Conservation (phyloP, 1,139 yeast species). For the Zygoascus meyerae region DNA sequence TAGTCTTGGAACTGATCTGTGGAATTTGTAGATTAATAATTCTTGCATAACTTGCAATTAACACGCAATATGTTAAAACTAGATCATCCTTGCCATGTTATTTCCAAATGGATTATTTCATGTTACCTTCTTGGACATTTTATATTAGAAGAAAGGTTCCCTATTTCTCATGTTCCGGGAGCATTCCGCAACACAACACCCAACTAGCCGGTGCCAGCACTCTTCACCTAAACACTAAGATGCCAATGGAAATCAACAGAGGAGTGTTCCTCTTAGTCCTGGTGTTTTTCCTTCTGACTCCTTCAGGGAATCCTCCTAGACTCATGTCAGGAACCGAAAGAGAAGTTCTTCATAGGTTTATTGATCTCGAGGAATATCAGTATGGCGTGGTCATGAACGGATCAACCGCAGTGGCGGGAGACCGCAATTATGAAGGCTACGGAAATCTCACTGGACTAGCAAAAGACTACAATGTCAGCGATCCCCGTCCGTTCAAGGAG, state of each 20-base stretch:
- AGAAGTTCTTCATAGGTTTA: slow-evolving; percentile 26
- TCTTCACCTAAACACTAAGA: neutral
- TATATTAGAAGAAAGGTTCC: no score
- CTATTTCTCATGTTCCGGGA: no score
- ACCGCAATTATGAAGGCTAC: slow-evolving; percentile 50
- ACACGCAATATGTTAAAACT: no score
- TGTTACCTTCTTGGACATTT: no score
- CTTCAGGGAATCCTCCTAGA: slow-evolving; percentile 28
- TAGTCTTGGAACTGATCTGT: no score
- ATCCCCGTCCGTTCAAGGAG: slow-evolving; percentile 38
- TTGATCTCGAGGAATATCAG: slow-evolving; percentile 35
- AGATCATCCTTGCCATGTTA: no score
- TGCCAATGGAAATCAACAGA: slow-evolving; percentile 24
- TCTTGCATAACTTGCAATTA: no score
- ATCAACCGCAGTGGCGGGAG: slow-evolving; percentile 12
- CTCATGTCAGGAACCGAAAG: slow-evolving; percentile 29
- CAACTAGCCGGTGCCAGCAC: neutral
- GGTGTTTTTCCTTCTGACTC: slow-evolving; percentile 26
- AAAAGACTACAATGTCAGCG: slow-evolving; percentile 18
- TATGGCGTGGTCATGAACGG: slow-evolving; percentile 34
- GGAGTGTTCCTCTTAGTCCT: slow-evolving; percentile 25
- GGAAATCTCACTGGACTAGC: slow-evolving; percentile 68
- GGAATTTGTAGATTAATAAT: no score
- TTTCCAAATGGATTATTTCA: no score
- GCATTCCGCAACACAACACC: no score